phyloP scores from a whole-genome alignment of 139 green algal species.

The Coccomyxa sp. region DNA sequence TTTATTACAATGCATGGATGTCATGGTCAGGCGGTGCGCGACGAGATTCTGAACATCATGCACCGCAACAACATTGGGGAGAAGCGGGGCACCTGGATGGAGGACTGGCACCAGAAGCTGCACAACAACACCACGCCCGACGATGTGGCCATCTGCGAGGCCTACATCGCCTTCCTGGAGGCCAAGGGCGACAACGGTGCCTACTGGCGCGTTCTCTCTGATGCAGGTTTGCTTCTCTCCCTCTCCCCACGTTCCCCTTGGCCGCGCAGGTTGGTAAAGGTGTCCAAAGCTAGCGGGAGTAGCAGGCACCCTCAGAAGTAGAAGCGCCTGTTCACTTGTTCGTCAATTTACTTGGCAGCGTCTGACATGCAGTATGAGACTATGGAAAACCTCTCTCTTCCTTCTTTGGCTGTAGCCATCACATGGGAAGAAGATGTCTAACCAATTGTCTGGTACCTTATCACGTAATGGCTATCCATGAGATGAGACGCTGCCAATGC shows the following conservation, averaged over 20 bases:
- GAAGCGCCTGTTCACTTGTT: too few relatives aligned
- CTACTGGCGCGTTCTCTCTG: conserved; percentile 89
- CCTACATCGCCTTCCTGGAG: conserved; percentile 89
- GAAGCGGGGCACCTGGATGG: conserved; percentile 88
- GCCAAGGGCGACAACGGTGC: conserved; percentile 64
- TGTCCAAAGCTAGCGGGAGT: too few relatives aligned
- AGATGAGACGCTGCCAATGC: background rate
- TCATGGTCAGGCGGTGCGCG: conserved; percentile 79
- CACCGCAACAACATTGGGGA: conserved; percentile 83
- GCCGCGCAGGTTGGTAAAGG: too few relatives aligned
- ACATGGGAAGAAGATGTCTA: too few relatives aligned
- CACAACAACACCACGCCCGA: conserved; percentile 99
- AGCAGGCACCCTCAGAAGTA: too few relatives aligned
- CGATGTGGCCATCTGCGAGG: conserved; percentile 96
- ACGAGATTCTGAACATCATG: conserved; percentile 99
- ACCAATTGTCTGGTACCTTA: too few relatives aligned
- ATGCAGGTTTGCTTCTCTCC: conserved; percentile 26
- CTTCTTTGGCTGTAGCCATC: too few relatives aligned
- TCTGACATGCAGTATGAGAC: too few relatives aligned
- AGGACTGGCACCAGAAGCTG: conserved; percentile 50
- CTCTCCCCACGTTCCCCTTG: background rate
- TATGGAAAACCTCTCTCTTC: too few relatives aligned
- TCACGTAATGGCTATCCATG: too few relatives aligned
- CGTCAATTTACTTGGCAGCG: too few relatives aligned
- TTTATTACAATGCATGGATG: too few relatives aligned